Percentiles rank a stretch among this genome's conserved stretches.
Conservation (phyloP, 169 alveolate genomes). For the Babesia ovis region DNA sequence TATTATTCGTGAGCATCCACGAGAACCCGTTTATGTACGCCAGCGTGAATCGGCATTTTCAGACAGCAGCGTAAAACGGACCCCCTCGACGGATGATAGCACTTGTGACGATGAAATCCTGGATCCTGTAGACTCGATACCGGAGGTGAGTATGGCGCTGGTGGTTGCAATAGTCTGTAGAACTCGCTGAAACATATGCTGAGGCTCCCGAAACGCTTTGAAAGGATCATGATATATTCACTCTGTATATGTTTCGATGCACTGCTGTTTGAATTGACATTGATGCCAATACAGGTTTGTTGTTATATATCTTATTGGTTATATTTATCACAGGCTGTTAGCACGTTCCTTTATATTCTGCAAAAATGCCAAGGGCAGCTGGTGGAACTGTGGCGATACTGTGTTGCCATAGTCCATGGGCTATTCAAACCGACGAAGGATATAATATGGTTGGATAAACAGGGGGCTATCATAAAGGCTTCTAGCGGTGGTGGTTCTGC, state of each 20-base stretch:
- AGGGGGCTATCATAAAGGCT: too few relatives aligned
- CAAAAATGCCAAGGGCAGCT: background rate
- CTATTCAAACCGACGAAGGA: too few relatives aligned
- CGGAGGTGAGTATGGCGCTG: conserved; percentile 19
- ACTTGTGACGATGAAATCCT: background rate
- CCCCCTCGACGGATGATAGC: background rate
- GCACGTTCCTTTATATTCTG: background rate
- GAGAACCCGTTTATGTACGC: background rate
- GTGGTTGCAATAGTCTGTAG: background rate
- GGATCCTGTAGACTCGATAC: conserved; percentile 38
- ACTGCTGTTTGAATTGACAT: conserved; percentile 71
- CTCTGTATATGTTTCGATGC: conserved; percentile 71
- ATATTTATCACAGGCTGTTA: conserved; percentile 25
- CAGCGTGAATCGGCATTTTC: background rate
- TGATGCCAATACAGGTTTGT: conserved; percentile 74
- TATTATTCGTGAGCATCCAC: background rate
- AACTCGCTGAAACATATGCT: conserved; percentile 69
- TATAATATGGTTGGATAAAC: too few relatives aligned
- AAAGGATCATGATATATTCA: conserved; percentile 69
- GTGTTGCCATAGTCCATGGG: too few relatives aligned
- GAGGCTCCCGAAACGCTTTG: conserved; percentile 67
- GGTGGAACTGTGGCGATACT: background rate
- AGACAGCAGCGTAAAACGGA: background rate
- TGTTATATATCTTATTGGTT: background rate
- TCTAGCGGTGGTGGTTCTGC: too few relatives aligned